A percentile compares a stretch with the other conserved stretches of the same genome.
Conservation (phyloP, 345 rosid genomes). For the Carallia pectinifolia region DNA sequence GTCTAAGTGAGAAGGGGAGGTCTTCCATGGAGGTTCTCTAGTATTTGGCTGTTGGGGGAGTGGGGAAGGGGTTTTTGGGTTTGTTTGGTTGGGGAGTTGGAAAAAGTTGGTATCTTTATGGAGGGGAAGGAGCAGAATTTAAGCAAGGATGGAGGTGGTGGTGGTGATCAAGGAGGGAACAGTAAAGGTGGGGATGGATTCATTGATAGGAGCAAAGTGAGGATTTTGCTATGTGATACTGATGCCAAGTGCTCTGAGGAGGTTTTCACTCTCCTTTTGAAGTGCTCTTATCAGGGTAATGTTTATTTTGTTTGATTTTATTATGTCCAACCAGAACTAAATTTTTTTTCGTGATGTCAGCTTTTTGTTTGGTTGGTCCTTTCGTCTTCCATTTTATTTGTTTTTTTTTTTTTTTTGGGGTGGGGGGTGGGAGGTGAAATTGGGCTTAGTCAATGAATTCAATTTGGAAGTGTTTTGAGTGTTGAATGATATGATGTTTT, state of each 20-base stretch:
- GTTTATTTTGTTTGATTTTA: background rate
- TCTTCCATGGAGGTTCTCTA: conserved; percentile 43
- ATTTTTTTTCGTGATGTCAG: background rate
- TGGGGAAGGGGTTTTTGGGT: background rate
- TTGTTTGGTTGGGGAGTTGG: background rate
- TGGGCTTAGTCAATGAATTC: background rate
- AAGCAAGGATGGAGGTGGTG: conserved; percentile 46
- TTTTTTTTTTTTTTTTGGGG: background rate
- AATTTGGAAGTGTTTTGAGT: background rate
- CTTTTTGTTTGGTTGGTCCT: background rate
- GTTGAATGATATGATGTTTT: background rate
- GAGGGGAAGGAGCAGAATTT: conserved; percentile 51
- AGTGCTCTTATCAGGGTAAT: conserved; percentile 94
- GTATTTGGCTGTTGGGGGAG: conserved; percentile 8
- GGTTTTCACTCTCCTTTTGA: conserved; percentile 69
- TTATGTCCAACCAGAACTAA: background rate
- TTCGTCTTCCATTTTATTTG: background rate
- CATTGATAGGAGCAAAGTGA: conserved; percentile 91
- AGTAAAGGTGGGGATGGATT: conserved; percentile 69
- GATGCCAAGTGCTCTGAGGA: conserved; percentile 70
- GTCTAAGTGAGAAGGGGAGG: conserved; percentile 7
- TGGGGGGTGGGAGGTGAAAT: too few relatives aligned
- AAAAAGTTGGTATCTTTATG: conserved; percentile 23
- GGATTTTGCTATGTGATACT: conserved; percentile 93
- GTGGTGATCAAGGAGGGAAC: conserved; percentile 2